phyloP scores from a whole-genome alignment of 2,329 filamentous ascomycete genomes.

The Exophiala calicioides region DNA sequence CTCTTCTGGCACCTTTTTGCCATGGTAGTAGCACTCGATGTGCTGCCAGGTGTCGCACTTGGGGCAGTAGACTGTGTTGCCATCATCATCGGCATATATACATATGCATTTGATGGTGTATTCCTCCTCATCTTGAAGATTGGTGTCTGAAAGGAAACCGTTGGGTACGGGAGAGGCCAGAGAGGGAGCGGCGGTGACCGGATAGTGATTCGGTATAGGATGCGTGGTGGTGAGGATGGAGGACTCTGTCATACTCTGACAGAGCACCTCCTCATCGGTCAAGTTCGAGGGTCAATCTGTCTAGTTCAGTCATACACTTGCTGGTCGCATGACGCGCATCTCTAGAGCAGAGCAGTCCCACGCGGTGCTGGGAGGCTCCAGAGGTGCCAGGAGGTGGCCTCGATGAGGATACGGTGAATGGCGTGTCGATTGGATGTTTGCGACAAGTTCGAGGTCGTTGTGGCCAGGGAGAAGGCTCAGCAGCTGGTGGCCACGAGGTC shows the following conservation, averaged over 20 bases:
- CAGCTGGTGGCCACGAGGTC: too few species aligned
- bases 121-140: conserved; percentile 47
- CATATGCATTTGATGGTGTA: conserved; percentile 99
- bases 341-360: conserved; percentile 12
- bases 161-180: conserved; percentile 45
- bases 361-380: conserved; percentile 1
- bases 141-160: conserved; percentile 45
- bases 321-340: conserved; percentile 27
- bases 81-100: conserved; percentile 89
- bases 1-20: conserved; percentile 69
- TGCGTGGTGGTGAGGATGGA: conserved; percentile 53
- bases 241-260: conserved; percentile 58
- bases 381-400: conserved; percentile 7
- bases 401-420: background rate
- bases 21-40: conserved; percentile 92
- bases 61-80: conserved; percentile 96
- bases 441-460: background rate
- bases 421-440: background rate
- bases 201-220: conserved; percentile 47
- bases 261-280: conserved; percentile 48
- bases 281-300: conserved; percentile 23
- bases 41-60: conserved; percentile 97
- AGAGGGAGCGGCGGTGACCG: conserved; percentile 44
- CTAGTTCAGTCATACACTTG: conserved; percentile 19
- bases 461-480: too few species aligned